phyloP scores from a whole-genome alignment of 805 yeast species.

The Candida caryicola region DNA sequence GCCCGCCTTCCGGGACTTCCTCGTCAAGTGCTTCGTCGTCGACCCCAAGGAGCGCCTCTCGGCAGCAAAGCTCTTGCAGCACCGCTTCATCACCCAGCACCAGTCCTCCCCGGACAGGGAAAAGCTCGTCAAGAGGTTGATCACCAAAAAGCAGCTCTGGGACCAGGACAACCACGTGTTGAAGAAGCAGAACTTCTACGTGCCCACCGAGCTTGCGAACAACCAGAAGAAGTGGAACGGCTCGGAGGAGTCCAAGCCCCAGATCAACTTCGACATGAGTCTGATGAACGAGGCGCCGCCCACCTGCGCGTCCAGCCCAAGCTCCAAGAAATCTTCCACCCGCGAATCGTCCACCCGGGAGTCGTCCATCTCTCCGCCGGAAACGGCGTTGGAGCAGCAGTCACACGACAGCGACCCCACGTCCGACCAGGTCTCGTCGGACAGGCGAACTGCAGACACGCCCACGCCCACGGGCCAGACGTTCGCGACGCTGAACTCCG shows the following conservation, averaged over 20 bases:
- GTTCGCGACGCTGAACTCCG: background rate
- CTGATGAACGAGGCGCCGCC: slow-evolving; percentile 20
- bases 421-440: background rate
- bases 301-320: slow-evolving; percentile 9
- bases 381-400: background rate
- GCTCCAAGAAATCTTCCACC: background rate
- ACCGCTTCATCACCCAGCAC: slow-evolving; percentile 28
- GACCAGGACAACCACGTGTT: slow-evolving; percentile 36
- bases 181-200: slow-evolving; percentile 30
- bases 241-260: slow-evolving; percentile 8
- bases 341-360: slow-evolving; percentile 14
- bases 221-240: slow-evolving; percentile 32
- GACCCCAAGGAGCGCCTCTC: slow-evolving; percentile 31
- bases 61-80: slow-evolving; percentile 32
- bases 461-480: background rate
- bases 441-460: background rate
- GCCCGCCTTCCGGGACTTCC: slow-evolving; percentile 27
- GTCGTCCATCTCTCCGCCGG: slow-evolving; percentile 19
- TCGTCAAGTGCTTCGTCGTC: slow-evolving; percentile 32
- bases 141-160: slow-evolving; percentile 37
- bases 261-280: slow-evolving; percentile 37
- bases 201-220: slow-evolving; percentile 35
- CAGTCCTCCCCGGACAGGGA: slow-evolving; percentile 8
- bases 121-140: slow-evolving; percentile 26
- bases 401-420: background rate